phyloP scores from a whole-genome alignment of 495 filamentous ascomycete species.

The Viridothelium virens region DNA sequence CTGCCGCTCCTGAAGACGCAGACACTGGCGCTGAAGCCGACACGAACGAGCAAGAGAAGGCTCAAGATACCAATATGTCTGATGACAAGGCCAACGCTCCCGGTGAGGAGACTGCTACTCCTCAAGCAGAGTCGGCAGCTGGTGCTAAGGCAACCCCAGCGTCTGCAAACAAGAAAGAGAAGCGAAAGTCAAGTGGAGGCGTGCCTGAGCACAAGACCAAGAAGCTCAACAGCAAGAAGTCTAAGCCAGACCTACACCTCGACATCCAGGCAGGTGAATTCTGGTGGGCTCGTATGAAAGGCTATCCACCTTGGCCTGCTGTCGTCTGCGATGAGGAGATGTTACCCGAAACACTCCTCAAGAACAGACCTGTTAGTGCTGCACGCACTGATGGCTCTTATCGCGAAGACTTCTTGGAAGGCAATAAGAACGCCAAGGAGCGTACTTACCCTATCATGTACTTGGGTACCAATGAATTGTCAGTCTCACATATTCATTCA shows the following conservation, averaged over 20 bases:
- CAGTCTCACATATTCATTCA: conserved; percentile 37
- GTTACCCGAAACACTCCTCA: conserved; percentile 64
- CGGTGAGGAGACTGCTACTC: background rate
- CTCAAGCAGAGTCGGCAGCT: background rate
- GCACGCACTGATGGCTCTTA: conserved; percentile 71
- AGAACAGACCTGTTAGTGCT: conserved; percentile 70
- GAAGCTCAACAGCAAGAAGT: conserved; percentile 79
- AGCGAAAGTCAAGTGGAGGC: conserved; percentile 62
- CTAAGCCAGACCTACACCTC: conserved; percentile 61
- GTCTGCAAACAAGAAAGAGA: conserved; percentile 35
- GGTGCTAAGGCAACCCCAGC: conserved; percentile 29
- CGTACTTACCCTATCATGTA: conserved; percentile 92
- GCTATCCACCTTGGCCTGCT: conserved; percentile 82
- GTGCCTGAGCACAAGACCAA: conserved; percentile 63
- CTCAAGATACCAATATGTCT: background rate
- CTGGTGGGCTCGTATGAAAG: conserved; percentile 80
- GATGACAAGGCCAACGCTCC: background rate
- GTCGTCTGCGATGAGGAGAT: conserved; percentile 89
- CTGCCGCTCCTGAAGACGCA: background rate
- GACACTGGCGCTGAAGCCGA: background rate
- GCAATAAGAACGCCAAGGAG: conserved; percentile 71
- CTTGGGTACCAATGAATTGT: conserved; percentile 91
- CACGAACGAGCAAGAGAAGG: background rate
- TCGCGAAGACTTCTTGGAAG: conserved; percentile 73
- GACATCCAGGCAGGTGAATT: conserved; percentile 79